A percentile compares a stretch with the other conserved stretches of the same genome.
These are phyloP conservation scores for Coniochaeta hoffmannii DNA, from an alignment of 2,329 filamentous ascomycete species.

Conservation along the genomic window DNA sequence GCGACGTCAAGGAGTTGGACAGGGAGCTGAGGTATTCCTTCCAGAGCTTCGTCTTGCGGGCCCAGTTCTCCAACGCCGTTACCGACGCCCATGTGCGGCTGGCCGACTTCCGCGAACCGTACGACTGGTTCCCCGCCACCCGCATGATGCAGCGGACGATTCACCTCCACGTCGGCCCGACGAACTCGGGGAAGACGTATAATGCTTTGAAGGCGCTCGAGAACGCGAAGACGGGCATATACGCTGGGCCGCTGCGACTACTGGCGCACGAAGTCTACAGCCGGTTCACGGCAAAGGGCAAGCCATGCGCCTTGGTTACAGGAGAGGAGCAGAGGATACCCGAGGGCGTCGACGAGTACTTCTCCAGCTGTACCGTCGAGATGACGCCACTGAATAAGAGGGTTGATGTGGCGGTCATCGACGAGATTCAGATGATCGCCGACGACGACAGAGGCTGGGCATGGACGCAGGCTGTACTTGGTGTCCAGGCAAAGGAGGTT, in stretches of 20 bases:
- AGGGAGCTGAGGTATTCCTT: conserved; percentile 62
- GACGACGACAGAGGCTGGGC: conserved; percentile 77
- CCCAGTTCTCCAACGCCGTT: conserved; percentile 47
- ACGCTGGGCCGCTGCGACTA: conserved; percentile 81
- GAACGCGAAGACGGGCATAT: conserved; percentile 67
- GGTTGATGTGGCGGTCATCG: conserved; percentile 88
- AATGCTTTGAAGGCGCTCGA: conserved; percentile 83
- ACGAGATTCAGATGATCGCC: conserved; percentile 97
- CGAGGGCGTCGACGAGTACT: conserved; percentile 45
- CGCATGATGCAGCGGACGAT: conserved; percentile 73
- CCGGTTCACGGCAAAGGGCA: conserved; percentile 73
- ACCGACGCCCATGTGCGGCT: conserved; percentile 55
- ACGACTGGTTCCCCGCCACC: conserved; percentile 87
- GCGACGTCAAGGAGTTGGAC: conserved; percentile 41
- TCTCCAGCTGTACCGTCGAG: conserved; percentile 88
- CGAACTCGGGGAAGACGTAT: conserved; percentile 98
- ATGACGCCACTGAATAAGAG: conserved; percentile 55
- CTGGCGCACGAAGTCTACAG: conserved; percentile 92
- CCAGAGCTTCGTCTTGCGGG: conserved; percentile 54
- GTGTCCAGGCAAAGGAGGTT: conserved; percentile 78
- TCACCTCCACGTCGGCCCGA: conserved; percentile 91
- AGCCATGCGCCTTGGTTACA: conserved; percentile 72
- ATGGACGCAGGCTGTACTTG: conserved; percentile 87
- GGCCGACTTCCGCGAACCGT: conserved; percentile 79
- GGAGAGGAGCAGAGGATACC: conserved; percentile 81